A percentile compares a stretch with the other conserved stretches of the same genome.
Conservation (phyloP, 1,284 basidiomycete species). For the Fistulinella staudtii region DNA sequence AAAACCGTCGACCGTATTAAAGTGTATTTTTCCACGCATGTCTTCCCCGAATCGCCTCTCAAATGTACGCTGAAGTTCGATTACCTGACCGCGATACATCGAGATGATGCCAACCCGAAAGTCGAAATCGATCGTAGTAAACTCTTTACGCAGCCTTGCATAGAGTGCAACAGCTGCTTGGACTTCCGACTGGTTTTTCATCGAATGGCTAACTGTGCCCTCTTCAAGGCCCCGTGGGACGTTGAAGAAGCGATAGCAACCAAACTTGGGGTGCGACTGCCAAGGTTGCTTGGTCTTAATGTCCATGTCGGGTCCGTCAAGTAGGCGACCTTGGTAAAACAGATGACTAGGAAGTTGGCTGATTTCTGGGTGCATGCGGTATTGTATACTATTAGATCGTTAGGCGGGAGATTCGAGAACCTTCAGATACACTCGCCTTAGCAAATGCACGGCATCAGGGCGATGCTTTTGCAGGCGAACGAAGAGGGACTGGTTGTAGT, state of each 20-base stretch:
- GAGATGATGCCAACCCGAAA: slow-evolving; percentile 87
- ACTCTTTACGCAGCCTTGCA: slow-evolving; percentile 67
- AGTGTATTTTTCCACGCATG: slow-evolving; percentile 77
- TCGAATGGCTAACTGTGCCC: slow-evolving; percentile 60
- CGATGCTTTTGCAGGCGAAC: slow-evolving; percentile 84
- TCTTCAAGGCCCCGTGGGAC: slow-evolving; percentile 61
- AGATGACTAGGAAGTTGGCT: slow-evolving; percentile 84
- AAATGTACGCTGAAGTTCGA: slow-evolving; percentile 74
- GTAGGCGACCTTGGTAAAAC: slow-evolving; percentile 83
- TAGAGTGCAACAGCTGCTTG: slow-evolving; percentile 80
- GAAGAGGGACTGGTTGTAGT: slow-evolving; percentile 92
- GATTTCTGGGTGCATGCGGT: slow-evolving; percentile 99
- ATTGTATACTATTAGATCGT: slow-evolving; percentile 75
- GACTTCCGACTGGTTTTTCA: slow-evolving; percentile 78
- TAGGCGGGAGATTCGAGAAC: not conserved
- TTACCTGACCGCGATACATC: slow-evolving; percentile 93
- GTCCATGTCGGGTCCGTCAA: slow-evolving; percentile 90
- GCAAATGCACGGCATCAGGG: slow-evolving; percentile 80
- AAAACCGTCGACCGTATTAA: slow-evolving; percentile 98
- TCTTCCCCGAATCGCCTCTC: slow-evolving; percentile 68
- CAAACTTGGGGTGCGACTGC: slow-evolving; percentile 80
- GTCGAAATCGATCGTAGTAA: slow-evolving; percentile 61
- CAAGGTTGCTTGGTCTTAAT: slow-evolving; percentile 80
- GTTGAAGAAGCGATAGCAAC: slow-evolving; percentile 89
- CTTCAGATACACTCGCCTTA: slow-evolving; percentile 59